These are phyloP conservation scores for Epichloe festucae DNA, from an alignment of 2,329 filamentous ascomycete species.

Conservation along the genomic window DNA sequence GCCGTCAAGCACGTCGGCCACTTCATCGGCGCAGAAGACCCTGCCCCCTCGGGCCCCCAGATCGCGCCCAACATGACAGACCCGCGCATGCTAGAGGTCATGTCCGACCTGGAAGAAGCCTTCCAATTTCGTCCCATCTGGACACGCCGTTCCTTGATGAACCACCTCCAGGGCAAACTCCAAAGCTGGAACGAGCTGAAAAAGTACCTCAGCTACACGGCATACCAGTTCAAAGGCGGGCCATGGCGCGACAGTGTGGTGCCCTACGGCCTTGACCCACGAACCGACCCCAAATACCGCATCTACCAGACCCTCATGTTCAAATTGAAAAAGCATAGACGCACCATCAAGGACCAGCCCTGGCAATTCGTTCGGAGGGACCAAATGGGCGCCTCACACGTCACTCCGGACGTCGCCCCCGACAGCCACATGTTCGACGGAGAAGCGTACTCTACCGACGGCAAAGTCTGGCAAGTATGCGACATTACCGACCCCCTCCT, in stretches of 20 bases:
- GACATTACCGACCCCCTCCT: conserved; percentile 78
- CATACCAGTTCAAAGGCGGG: conserved; percentile 85
- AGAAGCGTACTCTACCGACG: conserved; percentile 57
- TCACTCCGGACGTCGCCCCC: conserved; percentile 25
- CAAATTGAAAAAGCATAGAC: conserved; percentile 47
- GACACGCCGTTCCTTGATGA: conserved; percentile 72
- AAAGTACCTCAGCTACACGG: conserved; percentile 68
- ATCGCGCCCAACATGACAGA: conserved; percentile 46
- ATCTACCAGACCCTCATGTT: conserved; percentile 85
- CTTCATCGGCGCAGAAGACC: conserved; percentile 48
- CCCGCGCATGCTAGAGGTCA: conserved; percentile 47
- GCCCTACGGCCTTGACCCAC: conserved; percentile 75
- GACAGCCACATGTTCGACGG: conserved; percentile 74
- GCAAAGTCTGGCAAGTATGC: conserved; percentile 88
- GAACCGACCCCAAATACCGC: conserved; percentile 61
- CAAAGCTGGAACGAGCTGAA: conserved; percentile 49
- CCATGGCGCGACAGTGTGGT: conserved; percentile 86
- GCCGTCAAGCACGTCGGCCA: conserved; percentile 46
- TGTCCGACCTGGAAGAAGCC: conserved; percentile 49
- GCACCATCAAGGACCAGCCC: conserved; percentile 31
- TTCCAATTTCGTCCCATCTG: conserved; percentile 70
- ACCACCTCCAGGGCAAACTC: conserved; percentile 45
- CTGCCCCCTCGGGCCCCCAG: conserved; percentile 49
- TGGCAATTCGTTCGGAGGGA: conserved; percentile 36
- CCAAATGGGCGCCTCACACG: conserved; percentile 25